Evolutionary conservation across 2,329 filamentous ascomycete genomes (phyloP).

Genomic region (Aspergillus pseudoglaucus): DNA sequence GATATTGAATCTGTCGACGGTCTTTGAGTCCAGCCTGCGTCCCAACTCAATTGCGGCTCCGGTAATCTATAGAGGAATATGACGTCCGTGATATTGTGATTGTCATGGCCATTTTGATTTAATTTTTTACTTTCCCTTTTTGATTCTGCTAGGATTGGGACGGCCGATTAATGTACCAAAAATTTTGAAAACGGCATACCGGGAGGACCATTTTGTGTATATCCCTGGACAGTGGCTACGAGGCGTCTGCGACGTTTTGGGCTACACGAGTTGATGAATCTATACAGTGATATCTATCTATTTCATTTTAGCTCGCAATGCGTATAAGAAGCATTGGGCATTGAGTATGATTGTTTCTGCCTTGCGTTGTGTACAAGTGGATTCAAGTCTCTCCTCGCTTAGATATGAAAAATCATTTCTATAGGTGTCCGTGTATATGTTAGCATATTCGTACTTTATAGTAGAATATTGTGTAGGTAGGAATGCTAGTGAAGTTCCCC

Average conservation of each 20-base stretch:
- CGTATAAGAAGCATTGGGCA: not conserved
- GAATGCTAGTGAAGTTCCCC: not conserved
- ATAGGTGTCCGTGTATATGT: too few relatives aligned
- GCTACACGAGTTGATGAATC: conserved; percentile 24
- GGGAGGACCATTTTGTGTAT: conserved; percentile 13
- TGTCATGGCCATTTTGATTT: not conserved
- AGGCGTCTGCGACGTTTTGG: conserved; percentile 23
- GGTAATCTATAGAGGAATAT: not conserved
- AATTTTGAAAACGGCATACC: conserved; percentile 9
- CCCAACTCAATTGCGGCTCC: not conserved
- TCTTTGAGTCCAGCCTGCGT: not conserved
- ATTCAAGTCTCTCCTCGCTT: too few relatives aligned
- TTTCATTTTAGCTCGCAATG: not conserved
- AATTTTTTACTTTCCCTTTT: not conserved
- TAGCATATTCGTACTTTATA: not conserved
- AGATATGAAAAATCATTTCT: too few relatives aligned
- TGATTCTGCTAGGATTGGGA: conserved; percentile 1
- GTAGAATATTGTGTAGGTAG: not conserved
- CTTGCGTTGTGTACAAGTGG: too few relatives aligned
- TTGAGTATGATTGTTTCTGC: not conserved
- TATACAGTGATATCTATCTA: conserved; percentile 11
- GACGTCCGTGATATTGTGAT: not conserved
- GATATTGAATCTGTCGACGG: too few relatives aligned
- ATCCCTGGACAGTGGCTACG: conserved; percentile 12
- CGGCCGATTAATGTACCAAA: conserved; percentile 7